Evolutionary conservation across 257 asterid genomes (phyloP), one percentile per base, ranked within the genome.

Genomic region (Lithospermum erythrorhizon): DNA sequence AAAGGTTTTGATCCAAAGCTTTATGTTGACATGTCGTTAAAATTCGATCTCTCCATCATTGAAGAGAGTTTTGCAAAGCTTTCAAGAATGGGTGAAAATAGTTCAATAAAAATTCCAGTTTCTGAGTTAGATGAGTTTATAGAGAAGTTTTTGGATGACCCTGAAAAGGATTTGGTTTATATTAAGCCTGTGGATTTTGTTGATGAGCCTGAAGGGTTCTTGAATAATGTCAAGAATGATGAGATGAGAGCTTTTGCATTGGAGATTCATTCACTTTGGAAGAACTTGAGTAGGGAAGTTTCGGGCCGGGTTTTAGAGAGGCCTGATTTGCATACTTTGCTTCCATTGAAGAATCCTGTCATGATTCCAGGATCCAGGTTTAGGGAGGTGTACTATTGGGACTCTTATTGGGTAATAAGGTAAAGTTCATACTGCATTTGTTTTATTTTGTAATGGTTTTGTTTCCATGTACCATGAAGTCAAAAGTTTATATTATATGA

Each of bases 301-400:
- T 82, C 95, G 47, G 73, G 37, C 37, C 65, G 70, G 67, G 97
- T 93, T 55, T 9, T 67, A 54, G 65, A 73, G 65, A 59, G 65
- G 13, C 96, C 99, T 54, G 83, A 79, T 7, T 61, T 70, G 35
- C 71, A 78, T 59, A 89, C 97, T 19, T 45, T 93, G 83, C 55
- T 93, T 74, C 96, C 96, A 3, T 67, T 93, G 84, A 54, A 78
- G 57, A 70, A 79, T 61, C 80, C 94, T 56, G 87, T 81, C 55
- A 68, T 93, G 9, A 83, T 93, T 17, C 99, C 97, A 5, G 99
- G 99, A 49, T 86, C 99, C 2, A 65, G 97, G 62, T 89, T 89
- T 59, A 72, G 85, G 58, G 99, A 89, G 78, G 95, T 89, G 63
- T 93, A 93, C 64, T 86, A 93, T 23, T 93, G 99, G 99, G 99